Evolutionary conservation across 1,139 yeast species (phyloP).

Genomic region (Blastobotrys buckinghamii): DNA sequence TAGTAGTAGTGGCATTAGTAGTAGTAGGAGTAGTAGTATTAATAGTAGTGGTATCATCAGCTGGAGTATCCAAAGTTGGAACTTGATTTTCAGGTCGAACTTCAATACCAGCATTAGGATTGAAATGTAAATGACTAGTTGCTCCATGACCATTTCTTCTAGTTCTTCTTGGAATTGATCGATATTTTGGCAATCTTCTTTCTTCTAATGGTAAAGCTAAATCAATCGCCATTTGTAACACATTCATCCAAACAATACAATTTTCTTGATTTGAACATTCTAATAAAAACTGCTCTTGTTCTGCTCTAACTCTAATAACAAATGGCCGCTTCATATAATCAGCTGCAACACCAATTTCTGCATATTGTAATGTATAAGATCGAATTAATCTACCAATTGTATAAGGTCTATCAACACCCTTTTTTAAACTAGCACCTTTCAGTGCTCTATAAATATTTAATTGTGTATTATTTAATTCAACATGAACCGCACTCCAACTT

Average conservation of each 20-base stretch:
- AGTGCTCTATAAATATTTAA: conserved; percentile 38
- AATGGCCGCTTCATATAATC: conserved; percentile 59
- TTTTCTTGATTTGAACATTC: conserved; percentile 47
- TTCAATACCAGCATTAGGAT: background rate
- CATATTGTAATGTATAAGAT: conserved; percentile 64
- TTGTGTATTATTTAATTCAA: conserved; percentile 56
- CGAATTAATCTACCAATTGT: conserved; percentile 16
- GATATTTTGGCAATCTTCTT: conserved; percentile 32
- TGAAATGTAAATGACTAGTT: background rate
- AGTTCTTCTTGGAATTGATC: conserved; percentile 32
- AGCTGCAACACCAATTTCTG: conserved; percentile 60
- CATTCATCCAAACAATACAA: conserved; percentile 58
- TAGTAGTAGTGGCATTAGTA: background rate
- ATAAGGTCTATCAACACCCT: conserved; percentile 10
- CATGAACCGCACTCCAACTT: conserved; percentile 47
- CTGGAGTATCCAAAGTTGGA: no score
- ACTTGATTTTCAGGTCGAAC: no score
- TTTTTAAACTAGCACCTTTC: background rate
- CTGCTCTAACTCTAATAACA: conserved; percentile 58
- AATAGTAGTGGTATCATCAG: no score
- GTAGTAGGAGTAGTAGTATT: background rate
- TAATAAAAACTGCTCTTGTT: conserved; percentile 60
- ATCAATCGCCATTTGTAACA: conserved; percentile 37
- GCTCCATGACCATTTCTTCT: conserved; percentile 11
- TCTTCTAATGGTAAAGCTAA: conserved; percentile 39